Evolutionary conservation across 169 alveolate genomes (phyloP), one percentile per base, ranked within the genome.

Genomic region (Plasmodium berghei): DNA sequence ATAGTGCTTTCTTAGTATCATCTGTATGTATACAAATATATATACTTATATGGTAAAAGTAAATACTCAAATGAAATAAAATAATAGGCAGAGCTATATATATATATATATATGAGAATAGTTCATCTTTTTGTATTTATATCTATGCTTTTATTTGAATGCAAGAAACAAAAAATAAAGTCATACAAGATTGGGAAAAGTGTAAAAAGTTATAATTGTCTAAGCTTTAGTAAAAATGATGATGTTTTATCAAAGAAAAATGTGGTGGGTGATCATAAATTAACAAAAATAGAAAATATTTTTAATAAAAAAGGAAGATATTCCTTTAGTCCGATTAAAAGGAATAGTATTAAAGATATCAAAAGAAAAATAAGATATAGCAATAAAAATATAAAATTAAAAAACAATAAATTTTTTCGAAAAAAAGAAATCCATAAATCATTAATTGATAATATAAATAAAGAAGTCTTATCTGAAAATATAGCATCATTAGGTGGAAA

Each of bases 381-480:
- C 59, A 67, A 56, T 6, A 58, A 72, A 59, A 86, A 45, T 40
- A 48, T 20, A 26, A 66, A 64, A 56, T 14, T 46, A 46, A 42
- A 10, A 40, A 86, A 86, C 22, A 56, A 28, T 2, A 46, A 48
- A 24, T 48, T 62, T 45, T 9, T 4, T 16, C 52, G 18, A 59
- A 86, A 70, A 61, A 86, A 72, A 45, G 72, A 86, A 24, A 72
- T 86, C 45, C 87, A 86, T 18, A 86, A 86, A 86, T 71, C 75
- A 2, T 73, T 86, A 70, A 69, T 86, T 22, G 72, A 86, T 58
- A 69, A 72, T 54, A 71, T 86, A 46, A 69, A 86, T 56, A 72
- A 86, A 42, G 87, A 86, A 55, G 59, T 24, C 26, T 10, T 86
- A 14, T 70, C 70, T 18, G 87, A 70, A 71, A 28, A 72, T n/a